Evolutionary conservation across 2,329 filamentous ascomycete species (phyloP).

Genomic region (Dothideomycetidae sp.): DNA sequence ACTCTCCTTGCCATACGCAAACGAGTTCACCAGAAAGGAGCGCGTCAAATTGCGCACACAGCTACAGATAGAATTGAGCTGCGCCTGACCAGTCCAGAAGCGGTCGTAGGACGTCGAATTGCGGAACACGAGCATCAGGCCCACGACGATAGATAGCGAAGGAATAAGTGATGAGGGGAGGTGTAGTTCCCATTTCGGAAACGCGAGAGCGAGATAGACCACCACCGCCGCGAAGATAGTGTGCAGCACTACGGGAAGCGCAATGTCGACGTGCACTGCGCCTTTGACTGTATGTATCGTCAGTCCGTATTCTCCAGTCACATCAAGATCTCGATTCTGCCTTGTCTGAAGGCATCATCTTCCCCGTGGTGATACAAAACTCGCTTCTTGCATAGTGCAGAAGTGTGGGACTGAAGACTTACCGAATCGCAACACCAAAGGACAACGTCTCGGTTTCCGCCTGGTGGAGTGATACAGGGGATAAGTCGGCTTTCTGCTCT

Average conservation of each 20-base stretch:
- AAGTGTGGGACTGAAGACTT: neutral
- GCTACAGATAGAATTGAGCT: conserved; percentile 44
- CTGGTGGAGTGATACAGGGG: conserved; percentile 32
- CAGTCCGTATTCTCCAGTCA: neutral
- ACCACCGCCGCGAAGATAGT: conserved; percentile 44
- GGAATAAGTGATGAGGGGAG: conserved; percentile 48
- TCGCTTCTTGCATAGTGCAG: no score
- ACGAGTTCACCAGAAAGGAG: conserved; percentile 38
- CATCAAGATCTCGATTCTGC: no score
- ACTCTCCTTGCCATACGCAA: conserved; percentile 16
- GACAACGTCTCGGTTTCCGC: conserved; percentile 41
- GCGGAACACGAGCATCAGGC: conserved; percentile 53
- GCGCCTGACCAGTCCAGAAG: conserved; percentile 40
- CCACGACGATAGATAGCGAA: conserved; percentile 50
- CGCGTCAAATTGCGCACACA: conserved; percentile 45
- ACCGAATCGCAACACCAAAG: conserved; percentile 46
- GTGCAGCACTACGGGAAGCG: conserved; percentile 43
- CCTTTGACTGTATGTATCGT: conserved; percentile 33
- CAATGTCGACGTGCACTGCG: conserved; percentile 45
- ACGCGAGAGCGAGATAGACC: conserved; percentile 41
- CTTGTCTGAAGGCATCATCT: no score
- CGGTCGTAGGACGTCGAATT: conserved; percentile 51
- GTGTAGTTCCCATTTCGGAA: conserved; percentile 19
- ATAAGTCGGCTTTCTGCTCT: conserved; percentile 25
- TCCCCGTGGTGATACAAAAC: no score